phyloP scores from a whole-genome alignment of 768 basidiomycete genomes.

The Scleroderma bovista region DNA sequence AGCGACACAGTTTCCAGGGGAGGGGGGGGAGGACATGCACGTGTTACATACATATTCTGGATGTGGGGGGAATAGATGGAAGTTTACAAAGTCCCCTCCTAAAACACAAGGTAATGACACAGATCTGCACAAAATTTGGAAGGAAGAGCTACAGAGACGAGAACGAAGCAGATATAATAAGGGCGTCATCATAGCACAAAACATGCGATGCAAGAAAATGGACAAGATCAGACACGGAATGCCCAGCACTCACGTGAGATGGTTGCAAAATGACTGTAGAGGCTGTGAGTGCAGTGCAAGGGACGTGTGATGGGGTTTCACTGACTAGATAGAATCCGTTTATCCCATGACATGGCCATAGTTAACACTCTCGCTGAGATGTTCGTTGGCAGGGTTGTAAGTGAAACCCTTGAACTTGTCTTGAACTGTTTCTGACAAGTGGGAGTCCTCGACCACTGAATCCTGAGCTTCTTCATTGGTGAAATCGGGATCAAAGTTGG shows the following conservation, averaged over 20 bases:
- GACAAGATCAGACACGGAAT: not conserved
- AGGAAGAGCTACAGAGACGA: not conserved
- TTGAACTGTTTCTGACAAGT: slow-evolving; percentile 92
- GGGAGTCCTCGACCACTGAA: slow-evolving; percentile 92
- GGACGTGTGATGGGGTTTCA: not conserved
- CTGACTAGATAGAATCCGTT: not conserved
- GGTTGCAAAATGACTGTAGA: not conserved
- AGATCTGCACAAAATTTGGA: not conserved
- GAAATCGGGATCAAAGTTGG: slow-evolving; percentile 97
- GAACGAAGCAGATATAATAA: slow-evolving; percentile 1
- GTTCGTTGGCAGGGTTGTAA: slow-evolving; percentile 80
- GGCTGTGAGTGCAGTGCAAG: not conserved
- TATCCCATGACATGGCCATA: slow-evolving; percentile 39
- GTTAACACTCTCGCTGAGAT: slow-evolving; percentile 79
- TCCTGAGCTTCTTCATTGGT: slow-evolving; percentile 93
- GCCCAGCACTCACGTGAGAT: not conserved
- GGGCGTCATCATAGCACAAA: not conserved
- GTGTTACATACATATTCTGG: slow-evolving; percentile 2
- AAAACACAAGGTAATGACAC: slow-evolving; percentile 1
- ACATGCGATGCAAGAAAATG: not conserved
- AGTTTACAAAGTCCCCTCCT: not conserved
- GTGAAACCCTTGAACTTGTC: slow-evolving; percentile 93
- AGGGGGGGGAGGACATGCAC: not conserved
- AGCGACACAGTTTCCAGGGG: not conserved
- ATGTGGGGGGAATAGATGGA: not conserved